A percentile compares a stretch with the other conserved stretches of the same genome.
Conservation (phyloP, 805 yeast species). For the fission yeast (Schizosaccharomyces pombe) region DNA sequence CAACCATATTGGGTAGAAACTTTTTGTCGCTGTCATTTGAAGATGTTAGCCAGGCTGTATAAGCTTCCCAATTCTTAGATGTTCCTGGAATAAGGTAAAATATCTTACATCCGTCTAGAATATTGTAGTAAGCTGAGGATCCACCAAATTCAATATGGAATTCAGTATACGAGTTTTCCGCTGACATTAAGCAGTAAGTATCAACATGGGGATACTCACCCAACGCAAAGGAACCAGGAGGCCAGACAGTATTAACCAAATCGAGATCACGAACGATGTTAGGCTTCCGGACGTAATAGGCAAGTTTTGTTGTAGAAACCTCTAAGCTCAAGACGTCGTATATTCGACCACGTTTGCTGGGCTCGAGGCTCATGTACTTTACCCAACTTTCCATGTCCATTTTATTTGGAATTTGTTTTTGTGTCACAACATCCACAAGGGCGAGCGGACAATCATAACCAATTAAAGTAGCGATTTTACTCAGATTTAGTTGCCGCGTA, state of each 20-base stretch:
- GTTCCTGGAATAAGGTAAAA: conserved; percentile 69
- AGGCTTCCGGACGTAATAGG: conserved; percentile 38
- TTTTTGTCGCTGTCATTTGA: conserved; percentile 28
- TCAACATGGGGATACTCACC: conserved; percentile 21
- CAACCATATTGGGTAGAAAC: conserved; percentile 33
- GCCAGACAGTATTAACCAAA: conserved; percentile 49
- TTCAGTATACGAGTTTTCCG: conserved; percentile 57
- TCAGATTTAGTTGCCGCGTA: conserved; percentile 34
- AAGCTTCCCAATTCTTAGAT: conserved; percentile 30
- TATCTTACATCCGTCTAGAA: conserved; percentile 48
- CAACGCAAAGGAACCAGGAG: conserved; percentile 8
- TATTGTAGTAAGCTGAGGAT: conserved; percentile 71
- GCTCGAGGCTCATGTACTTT: conserved; percentile 30
- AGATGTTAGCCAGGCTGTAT: conserved; percentile 49
- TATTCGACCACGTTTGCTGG: conserved; percentile 31
- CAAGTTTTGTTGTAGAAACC: conserved; percentile 32
- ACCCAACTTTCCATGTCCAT: conserved; percentile 47
- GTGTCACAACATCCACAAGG: conserved; percentile 77
- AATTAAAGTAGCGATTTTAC: conserved; percentile 30
- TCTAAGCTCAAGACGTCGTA: conserved; percentile 67
- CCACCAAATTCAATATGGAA: conserved; percentile 87
- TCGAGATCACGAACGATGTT: conserved; percentile 38
- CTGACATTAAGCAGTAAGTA: conserved; percentile 62
- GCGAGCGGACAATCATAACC: conserved; percentile 46
- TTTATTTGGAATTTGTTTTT: conserved; percentile 33